A percentile compares a stretch with the other conserved stretches of the same genome.
phyloP scores from a whole-genome alignment of 1,284 basidiomycete genomes.

The Boletus hoseneyae region DNA sequence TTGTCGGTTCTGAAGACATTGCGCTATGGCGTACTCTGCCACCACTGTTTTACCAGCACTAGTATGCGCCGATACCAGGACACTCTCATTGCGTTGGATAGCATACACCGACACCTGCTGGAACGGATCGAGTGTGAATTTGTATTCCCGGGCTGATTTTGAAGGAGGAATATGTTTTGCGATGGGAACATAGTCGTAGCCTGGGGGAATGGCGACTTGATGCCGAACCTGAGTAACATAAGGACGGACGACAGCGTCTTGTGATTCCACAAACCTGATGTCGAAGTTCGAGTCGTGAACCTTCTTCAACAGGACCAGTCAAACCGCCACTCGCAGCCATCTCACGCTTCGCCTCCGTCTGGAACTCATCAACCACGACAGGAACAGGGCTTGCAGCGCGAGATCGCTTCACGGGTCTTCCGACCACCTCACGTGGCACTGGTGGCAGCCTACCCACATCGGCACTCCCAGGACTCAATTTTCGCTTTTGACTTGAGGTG shows the following conservation, averaged over 20 bases:
- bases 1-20: slow-evolving; percentile 89
- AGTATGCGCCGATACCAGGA: slow-evolving; percentile 98
- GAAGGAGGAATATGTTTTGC: slow-evolving; percentile 88
- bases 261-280: slow-evolving; percentile 59
- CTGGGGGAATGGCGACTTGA: slow-evolving; percentile 93
- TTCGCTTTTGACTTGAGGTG: slow-evolving; percentile 22
- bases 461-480: slow-evolving; percentile 11
- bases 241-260: neutral
- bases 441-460: slow-evolving; percentile 4
- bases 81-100: slow-evolving; percentile 96
- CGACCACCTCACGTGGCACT: slow-evolving; percentile 6
- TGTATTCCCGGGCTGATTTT: slow-evolving; percentile 91
- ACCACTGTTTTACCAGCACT: slow-evolving; percentile 99
- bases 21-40: slow-evolving; percentile 98
- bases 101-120: slow-evolving; percentile 93
- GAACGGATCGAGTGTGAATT: slow-evolving; percentile 97
- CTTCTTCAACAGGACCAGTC: slow-evolving; percentile 64
- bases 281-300: slow-evolving; percentile 67
- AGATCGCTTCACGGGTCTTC: slow-evolving; percentile 23
- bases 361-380: slow-evolving; percentile 84
- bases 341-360: slow-evolving; percentile 85
- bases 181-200: slow-evolving; percentile 90
- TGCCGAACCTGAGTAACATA: slow-evolving; percentile 66
- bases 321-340: slow-evolving; percentile 82
- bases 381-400: slow-evolving; percentile 52